Base-by-base conservation (phyloP, 257 asterid species). In the Gentiana straminea region DNA sequence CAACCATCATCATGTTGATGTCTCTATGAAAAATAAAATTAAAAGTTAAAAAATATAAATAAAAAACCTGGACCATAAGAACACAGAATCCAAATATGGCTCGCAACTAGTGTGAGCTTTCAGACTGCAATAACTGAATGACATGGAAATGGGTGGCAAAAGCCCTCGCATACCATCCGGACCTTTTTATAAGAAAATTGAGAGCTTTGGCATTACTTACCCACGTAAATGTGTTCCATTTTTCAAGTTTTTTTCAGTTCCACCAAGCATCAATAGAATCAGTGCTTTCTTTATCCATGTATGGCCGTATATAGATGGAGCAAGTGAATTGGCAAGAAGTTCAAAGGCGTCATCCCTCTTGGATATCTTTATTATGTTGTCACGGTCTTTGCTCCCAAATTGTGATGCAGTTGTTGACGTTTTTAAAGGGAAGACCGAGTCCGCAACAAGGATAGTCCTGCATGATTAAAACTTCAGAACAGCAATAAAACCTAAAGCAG, bases 1-100 rank as follows among this genome's bases (percentile, higher is more conserved):
- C 98, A 60, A 91, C 96, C 96, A 91, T 91, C 98, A 91, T 91
- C 98, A 91, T 84, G 73, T 91, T 91, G 73, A 91, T 87, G 72
- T 91, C 96, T 70, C 98, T 91, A 53, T 15, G 39, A 65, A 62
- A 75, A 57, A 24, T 24, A 24, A 24, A 24, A 24, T 24, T 24
- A 24, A 24, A 24, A 24, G 24, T 24, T 24, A 24, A 24, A 24
- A 24, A 24, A 24, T 24, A 24, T 24, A 24, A 56, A 48, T 35
- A 75, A 44, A 45, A 10, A 57, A 58, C 54, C 54, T 65, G 50
- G 53, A 55, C 61, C 5, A 56, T 55, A 54, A 47, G 58, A 46
- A 37, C 12, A 59, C 65, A 53, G 13, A 68, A 53, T 33, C 52
- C 46, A 51, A 49, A 32, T 44, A 1, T 35, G 13, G 52, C 2